Conservation (phyloP, 2,329 filamentous ascomycete species). For the Meredithiella fracta region DNA sequence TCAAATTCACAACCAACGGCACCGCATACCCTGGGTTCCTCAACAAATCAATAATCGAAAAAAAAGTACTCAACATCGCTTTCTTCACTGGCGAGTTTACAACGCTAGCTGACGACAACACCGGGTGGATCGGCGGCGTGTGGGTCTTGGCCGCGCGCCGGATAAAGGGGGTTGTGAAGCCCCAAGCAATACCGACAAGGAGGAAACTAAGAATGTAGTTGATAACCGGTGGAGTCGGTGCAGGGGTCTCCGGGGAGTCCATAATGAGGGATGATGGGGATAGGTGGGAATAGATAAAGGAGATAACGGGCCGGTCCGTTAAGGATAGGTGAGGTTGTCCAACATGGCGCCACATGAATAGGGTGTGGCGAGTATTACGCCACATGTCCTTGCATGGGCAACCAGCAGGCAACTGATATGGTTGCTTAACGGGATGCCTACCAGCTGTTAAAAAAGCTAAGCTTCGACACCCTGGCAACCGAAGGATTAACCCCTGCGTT, state of each 20-base stretch:
- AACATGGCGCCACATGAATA: too few species aligned
- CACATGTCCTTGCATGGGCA: too few species aligned
- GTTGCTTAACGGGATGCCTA: too few species aligned
- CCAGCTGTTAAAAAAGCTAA: too few species aligned
- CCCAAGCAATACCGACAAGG: conserved; percentile 83
- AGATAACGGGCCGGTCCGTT: too few species aligned
- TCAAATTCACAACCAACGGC: conserved; percentile 73
- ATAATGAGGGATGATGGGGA: neutral
- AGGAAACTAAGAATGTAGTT: conserved; percentile 83
- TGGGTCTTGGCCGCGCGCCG: conserved; percentile 66
- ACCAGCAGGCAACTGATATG: too few species aligned
- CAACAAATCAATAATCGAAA: conserved; percentile 62
- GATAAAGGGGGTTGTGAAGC: conserved; percentile 84
- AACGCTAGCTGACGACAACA: conserved; percentile 35
- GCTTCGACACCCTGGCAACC: too few species aligned
- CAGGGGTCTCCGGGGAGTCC: neutral
- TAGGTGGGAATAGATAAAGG: too few species aligned
- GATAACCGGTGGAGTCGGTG: conserved; percentile 35
- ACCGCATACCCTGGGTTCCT: conserved; percentile 70
- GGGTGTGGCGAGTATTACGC: too few species aligned
- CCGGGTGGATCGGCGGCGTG: conserved; percentile 41
- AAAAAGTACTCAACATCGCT: conserved; percentile 49
- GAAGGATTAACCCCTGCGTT: neutral
- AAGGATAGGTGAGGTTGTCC: too few species aligned
- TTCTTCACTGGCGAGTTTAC: conserved; percentile 42